phyloP scores from a whole-genome alignment of 805 yeast species.

The Zygosaccharomyces rouxii region DNA sequence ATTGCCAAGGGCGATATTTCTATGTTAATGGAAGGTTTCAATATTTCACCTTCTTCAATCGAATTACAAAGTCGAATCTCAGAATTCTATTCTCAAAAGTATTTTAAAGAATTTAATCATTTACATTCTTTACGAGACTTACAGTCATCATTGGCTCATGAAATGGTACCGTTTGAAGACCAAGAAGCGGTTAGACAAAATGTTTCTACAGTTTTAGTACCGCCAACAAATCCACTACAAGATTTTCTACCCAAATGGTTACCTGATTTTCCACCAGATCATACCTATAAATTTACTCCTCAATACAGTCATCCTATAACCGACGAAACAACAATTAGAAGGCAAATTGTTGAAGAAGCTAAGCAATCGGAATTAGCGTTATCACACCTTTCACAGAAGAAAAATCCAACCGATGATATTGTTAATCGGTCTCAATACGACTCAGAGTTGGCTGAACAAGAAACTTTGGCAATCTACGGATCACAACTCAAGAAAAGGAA shows the following conservation, averaged over 20 bases:
- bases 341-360: conserved; percentile 75
- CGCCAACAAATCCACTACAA: conserved; percentile 40
- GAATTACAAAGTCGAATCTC: conserved; percentile 35
- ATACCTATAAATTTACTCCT: conserved; percentile 80
- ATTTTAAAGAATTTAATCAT: conserved; percentile 11
- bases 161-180: conserved; percentile 15
- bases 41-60: conserved; percentile 40
- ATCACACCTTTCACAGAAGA: conserved; percentile 24
- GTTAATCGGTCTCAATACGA: conserved; percentile 8
- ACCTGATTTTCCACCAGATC: conserved; percentile 91
- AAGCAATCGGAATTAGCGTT: conserved; percentile 75
- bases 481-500: conserved; percentile 5
- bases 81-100: conserved; percentile 19
- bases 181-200: conserved; percentile 2
- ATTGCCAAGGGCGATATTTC: conserved; percentile 51
- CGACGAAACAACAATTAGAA: conserved; percentile 67
- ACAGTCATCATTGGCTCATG: conserved; percentile 11
- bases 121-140: conserved; percentile 16
- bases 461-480: conserved; percentile 14
- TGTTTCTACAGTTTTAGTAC: conserved; percentile 50
- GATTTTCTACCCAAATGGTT: conserved; percentile 66
- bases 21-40: conserved; percentile 42
- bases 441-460: conserved; percentile 15
- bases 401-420: background rate
- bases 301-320: conserved; percentile 55